Evolutionary conservation across 768 basidiomycete species (phyloP), one percentile per base, ranked within the genome.

Genomic region (Phaeotremella fagi): DNA sequence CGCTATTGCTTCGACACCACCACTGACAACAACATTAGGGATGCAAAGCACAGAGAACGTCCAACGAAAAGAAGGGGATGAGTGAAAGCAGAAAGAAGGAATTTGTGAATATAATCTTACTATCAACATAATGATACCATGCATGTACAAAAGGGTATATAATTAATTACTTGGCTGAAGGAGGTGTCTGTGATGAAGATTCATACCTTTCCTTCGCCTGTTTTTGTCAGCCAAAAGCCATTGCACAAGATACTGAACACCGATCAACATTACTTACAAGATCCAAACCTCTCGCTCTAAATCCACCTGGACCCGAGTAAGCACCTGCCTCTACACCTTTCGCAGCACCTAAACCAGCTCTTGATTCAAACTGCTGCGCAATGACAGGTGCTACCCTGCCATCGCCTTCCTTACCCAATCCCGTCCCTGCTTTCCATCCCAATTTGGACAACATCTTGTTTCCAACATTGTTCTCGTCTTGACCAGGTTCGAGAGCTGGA

Each of bases 391-490:
- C 89, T 11, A 89, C 84, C 52, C 90, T 76, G 38, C 92, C 92
- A 48, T 88, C 87, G 3, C 87, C 87, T 43, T 80, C 80, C 5
- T 82, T 80, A 0, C 94, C 94, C 35, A 98, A 75, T 1, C 94
- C 92, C 15, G 81, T 83, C 4, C 92, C 92, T 64, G 87, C 86
- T 58, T 81, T 87, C 92, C 92, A 98, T 0, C 94, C 95, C 92
- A 98, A 97, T 83, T 94, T 92, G 73, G 90, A 89, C 58, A 98
- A 74, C 52, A 99, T 72, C 68, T 89, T 91, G 69, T 92, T 92
- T 4, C 95, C 95, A 11, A 90, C 82, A 63, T 98, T 98, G 36
- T 65, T 83, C 45, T 85, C 82, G 64, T 97, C 91, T 69, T 88
- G 78, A 4, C 82, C 87, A 4, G 85, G 87, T 61, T 85, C 83